Percentiles rank a stretch among this genome's conserved stretches.
Conservation (phyloP, 768 basidiomycete genomes). For the Xanthoconium stramineum region DNA sequence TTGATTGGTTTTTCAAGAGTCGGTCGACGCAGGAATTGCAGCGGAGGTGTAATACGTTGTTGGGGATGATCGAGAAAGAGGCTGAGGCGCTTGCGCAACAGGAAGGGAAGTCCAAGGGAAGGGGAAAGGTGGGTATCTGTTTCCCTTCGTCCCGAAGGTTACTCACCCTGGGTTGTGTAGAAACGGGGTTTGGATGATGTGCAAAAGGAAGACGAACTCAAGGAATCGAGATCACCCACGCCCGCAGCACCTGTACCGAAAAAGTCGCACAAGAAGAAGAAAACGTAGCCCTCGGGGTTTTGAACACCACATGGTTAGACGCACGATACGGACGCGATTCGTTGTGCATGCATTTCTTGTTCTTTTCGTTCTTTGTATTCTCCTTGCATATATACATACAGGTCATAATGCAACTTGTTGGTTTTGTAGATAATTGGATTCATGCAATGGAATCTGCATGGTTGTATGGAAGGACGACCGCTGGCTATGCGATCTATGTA, state of each 20-base stretch:
- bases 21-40: constrained; percentile 86
- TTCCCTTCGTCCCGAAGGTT: neutral
- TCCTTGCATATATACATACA: neutral
- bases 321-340: neutral
- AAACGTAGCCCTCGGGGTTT: constrained; percentile 38
- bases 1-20: constrained; percentile 98
- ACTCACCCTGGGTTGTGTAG: constrained; percentile 32
- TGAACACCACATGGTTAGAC: neutral
- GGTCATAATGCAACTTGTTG: neutral
- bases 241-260: constrained; percentile 54
- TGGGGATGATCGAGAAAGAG: constrained; percentile 93
- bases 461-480: no score
- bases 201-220: constrained; percentile 41
- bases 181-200: constrained; percentile 75
- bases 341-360: neutral
- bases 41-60: constrained; percentile 80
- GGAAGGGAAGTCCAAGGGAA: constrained; percentile 61
- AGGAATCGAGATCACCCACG: constrained; percentile 61
- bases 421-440: no score
- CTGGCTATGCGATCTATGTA: no score
- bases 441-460: no score
- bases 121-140: constrained; percentile 56
- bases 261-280: constrained; percentile 67
- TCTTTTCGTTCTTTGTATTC: neutral
- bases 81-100: constrained; percentile 63